These are phyloP conservation scores for Phoma sp. DNA, from an alignment of 2,329 filamentous ascomycete species.

Conservation along the genomic window DNA sequence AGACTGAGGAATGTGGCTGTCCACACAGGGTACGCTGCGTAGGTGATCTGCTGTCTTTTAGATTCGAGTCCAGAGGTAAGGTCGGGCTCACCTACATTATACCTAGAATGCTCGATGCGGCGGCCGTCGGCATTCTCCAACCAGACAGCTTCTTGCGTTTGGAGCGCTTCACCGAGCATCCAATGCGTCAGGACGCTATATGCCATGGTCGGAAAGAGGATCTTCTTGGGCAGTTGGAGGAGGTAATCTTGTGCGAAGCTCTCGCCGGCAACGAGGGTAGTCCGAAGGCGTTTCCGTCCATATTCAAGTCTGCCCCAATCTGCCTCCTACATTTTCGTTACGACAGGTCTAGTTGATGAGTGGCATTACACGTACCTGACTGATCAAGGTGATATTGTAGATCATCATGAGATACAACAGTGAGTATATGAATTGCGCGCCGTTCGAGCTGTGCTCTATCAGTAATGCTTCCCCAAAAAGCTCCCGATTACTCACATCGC, in stretches of 20 bases:
- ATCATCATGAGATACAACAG: constrained; percentile 41
- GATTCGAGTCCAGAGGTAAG: background rate
- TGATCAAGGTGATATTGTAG: constrained; percentile 38
- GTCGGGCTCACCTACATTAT: background rate
- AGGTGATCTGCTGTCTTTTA: constrained; percentile 24
- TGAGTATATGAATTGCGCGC: constrained; percentile 40
- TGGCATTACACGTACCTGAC: constrained; percentile 15
- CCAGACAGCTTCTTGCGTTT: constrained; percentile 37
- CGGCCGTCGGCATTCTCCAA: constrained; percentile 18
- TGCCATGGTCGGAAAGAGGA: constrained; percentile 39
- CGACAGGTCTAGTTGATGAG: background rate
- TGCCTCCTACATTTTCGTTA: constrained; percentile 21
- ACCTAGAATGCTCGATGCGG: constrained; percentile 2
- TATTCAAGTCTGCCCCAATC: constrained; percentile 41
- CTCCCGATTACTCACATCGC: constrained; percentile 23
- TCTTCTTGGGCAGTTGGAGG: constrained; percentile 38
- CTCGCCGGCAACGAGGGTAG: constrained; percentile 36
- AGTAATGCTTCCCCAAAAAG: background rate
- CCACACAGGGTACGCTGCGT: constrained; percentile 33
- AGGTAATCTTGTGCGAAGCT: constrained; percentile 38
- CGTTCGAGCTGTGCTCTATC: constrained; percentile 28
- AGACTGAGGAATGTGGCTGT: constrained; percentile 34
- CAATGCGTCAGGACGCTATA: constrained; percentile 39
- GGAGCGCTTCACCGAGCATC: constrained; percentile 41
- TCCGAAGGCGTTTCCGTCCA: constrained; percentile 29